A percentile compares a stretch with the other conserved stretches of the same genome.
These are phyloP conservation scores for Fomes fomentarius DNA, from an alignment of 1,284 basidiomycete species.

Conservation along the genomic window DNA sequence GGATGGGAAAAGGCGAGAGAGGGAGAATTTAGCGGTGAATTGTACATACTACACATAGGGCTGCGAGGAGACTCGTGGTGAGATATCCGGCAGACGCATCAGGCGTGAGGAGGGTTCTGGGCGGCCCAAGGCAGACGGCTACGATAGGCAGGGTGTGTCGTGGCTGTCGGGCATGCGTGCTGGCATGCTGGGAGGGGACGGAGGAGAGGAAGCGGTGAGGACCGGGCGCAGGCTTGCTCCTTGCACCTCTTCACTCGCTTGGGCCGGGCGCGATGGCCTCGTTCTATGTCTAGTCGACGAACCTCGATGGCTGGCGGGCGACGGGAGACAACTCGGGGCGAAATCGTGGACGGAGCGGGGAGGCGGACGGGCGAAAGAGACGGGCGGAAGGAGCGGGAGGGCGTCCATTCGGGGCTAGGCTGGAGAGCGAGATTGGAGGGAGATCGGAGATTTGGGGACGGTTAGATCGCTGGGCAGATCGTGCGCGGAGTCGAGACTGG, in stretches of 20 bases:
- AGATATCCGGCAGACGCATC: conserved; percentile 14
- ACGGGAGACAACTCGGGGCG: too few relatives aligned
- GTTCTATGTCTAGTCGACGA: too few relatives aligned
- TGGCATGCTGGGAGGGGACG: neutral
- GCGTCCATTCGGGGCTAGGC: too few relatives aligned
- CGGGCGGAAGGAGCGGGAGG: neutral
- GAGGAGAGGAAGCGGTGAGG: too few relatives aligned
- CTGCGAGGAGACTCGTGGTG: conserved; percentile 14
- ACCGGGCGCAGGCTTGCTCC: too few relatives aligned
- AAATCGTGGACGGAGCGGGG: neutral
- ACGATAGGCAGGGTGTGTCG: conserved; percentile 1
- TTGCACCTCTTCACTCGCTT: too few relatives aligned
- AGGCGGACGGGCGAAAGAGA: conserved; percentile 1
- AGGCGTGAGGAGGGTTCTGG: conserved; percentile 19
- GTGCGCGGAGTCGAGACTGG: too few relatives aligned
- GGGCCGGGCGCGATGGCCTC: too few relatives aligned
- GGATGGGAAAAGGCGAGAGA: neutral
- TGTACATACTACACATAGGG: too few relatives aligned
- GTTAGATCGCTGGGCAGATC: conserved; percentile 23
- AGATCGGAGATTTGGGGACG: conserved; percentile 21
- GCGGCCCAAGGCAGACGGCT: neutral
- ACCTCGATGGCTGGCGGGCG: too few relatives aligned
- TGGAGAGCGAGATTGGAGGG: conserved; percentile 12
- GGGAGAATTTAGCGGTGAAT: too few relatives aligned
- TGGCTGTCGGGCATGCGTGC: neutral